Evolutionary conservation across 768 basidiomycete genomes (phyloP), one percentile per base, ranked within the genome.

Genomic region (Trametes cinnabarina): DNA sequence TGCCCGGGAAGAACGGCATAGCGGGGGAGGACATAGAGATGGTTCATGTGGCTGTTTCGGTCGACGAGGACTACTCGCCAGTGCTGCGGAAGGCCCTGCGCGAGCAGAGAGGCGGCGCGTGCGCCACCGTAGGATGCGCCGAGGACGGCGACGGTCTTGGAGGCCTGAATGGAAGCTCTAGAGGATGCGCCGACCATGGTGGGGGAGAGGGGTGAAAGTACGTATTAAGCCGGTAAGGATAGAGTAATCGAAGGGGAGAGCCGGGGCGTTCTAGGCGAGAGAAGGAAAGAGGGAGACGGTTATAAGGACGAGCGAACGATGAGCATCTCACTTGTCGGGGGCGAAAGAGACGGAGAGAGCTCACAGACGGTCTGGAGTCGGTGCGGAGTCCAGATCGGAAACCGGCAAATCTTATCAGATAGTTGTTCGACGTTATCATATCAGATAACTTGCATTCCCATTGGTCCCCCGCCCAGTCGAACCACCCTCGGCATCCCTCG

Each of bases 21-120:
- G 50, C 85, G 74, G 4, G 84, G 81, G 39, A 86, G 75, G 28
- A 82, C 79, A 67, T 86, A 88, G 1, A 85, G 48, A 34, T 52
- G 53, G 47, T 46, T 54, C 11, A 73, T 79, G 58, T 69, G 84
- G 78, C 78, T 80, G 66, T 88, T 86, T 47, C 82, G 73, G 61
- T 86, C 85, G 35, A 87, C 74, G 12, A 86, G 68, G 4, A 86
- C 73, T 23, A 87, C 73, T 25, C 78, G 75, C 82, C 84, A 83
- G 15, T 70, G 79, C 14, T 73, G 68, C 4, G 83, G 83, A 17
- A 85, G 67, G 12, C 72, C 72, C 9, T 77, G 70, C 8, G 79
- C 77, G 34, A 86, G 76, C 17, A 81, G 42, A 54, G 79, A 78
- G 4, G 81, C 78, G 0, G 80, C 82, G 39, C 76, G 74, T 25